A percentile compares a stretch with the other conserved stretches of the same genome.
Conservation (phyloP, 2,329 filamentous ascomycete genomes). For the Mariannaea elegans region DNA sequence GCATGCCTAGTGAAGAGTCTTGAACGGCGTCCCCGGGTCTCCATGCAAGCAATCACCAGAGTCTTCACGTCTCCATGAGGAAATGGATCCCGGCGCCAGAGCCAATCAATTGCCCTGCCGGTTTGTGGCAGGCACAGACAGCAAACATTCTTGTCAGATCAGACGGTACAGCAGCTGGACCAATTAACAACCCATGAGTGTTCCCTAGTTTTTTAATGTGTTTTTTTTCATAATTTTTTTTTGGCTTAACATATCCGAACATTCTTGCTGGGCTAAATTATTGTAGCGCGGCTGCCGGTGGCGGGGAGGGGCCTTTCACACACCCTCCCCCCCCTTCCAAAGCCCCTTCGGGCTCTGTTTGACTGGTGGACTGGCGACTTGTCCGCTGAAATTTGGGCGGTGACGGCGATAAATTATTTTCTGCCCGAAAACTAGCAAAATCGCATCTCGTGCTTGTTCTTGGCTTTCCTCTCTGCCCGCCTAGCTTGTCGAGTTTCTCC, state of each 20-base stretch:
- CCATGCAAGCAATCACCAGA: background rate
- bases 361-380: background rate
- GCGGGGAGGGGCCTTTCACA: no score
- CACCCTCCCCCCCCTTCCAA: no score
- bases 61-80: background rate
- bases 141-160: background rate
- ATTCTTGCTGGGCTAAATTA: no score
- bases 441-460: slow-evolving; percentile 33
- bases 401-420: slow-evolving; percentile 44
- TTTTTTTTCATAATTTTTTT: no score
- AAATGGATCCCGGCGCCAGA: background rate
- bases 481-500: background rate
- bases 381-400: slow-evolving; percentile 35
- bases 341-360: no score
- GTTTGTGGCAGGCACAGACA: background rate
- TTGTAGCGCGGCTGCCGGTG: no score
- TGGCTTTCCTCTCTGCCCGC: slow-evolving; percentile 23
- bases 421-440: slow-evolving; percentile 41
- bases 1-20: background rate
- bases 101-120: background rate
- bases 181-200: no score
- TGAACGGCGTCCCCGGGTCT: slow-evolving; percentile 3
- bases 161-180: no score
- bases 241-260: no score
- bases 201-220: no score